These are phyloP conservation scores for Penicillium coffeae DNA, from an alignment of 495 filamentous ascomycete genomes.

Conservation along the genomic window DNA sequence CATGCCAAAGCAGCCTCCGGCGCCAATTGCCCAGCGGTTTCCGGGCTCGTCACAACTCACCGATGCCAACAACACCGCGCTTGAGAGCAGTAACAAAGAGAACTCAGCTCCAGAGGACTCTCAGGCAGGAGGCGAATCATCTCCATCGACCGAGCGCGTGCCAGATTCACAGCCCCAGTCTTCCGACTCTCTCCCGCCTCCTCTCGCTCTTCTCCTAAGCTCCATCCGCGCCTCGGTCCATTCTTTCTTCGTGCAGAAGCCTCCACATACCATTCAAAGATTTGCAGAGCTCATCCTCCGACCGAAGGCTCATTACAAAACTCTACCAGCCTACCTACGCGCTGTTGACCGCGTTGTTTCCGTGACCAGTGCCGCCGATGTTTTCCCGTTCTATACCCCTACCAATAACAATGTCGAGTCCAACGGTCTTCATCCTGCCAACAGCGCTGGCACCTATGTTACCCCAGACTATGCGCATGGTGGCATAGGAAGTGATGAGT, in stretches of 20 bases:
- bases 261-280: constrained; percentile 90
- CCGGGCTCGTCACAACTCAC: constrained; percentile 32
- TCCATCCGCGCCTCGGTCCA: constrained; percentile 66
- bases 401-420: constrained; percentile 43
- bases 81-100: constrained; percentile 48
- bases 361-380: constrained; percentile 75
- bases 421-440: constrained; percentile 40
- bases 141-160: constrained; percentile 42
- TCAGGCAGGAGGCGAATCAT: constrained; percentile 23
- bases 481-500: constrained; percentile 74
- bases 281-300: constrained; percentile 83
- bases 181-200: constrained; percentile 53
- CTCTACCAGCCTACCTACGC: constrained; percentile 77
- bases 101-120: constrained; percentile 42
- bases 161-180: constrained; percentile 48
- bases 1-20: constrained; percentile 38
- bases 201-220: constrained; percentile 57
- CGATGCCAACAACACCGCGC: constrained; percentile 29
- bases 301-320: constrained; percentile 74
- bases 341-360: constrained; percentile 89
- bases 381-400: constrained; percentile 75
- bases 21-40: constrained; percentile 19
- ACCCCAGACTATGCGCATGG: constrained; percentile 26
- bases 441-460: constrained; percentile 23
- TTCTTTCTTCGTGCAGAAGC: constrained; percentile 64